Evolutionary conservation across 2,329 filamentous ascomycete genomes (phyloP).

Genomic region (Hymenoscyphus infarciens): DNA sequence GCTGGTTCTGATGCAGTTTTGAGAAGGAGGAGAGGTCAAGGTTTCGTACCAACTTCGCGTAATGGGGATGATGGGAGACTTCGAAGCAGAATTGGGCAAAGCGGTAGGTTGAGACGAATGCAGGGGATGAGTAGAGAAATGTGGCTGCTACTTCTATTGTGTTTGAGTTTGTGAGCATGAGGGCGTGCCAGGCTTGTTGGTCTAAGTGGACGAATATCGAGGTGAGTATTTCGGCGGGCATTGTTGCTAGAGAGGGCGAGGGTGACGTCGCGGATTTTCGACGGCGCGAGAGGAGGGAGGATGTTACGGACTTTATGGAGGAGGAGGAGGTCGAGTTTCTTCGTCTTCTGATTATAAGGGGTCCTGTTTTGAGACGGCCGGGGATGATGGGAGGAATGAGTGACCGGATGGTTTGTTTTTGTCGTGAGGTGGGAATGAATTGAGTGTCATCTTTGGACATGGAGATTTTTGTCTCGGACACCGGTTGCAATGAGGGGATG

Average conservation of each 20-base stretch:
- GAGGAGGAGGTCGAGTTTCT: slow-evolving; percentile 16
- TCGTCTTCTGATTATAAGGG: slow-evolving; percentile 9
- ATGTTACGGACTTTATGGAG: slow-evolving; percentile 18
- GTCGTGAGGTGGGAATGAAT: not conserved
- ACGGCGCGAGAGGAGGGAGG: slow-evolving; percentile 16
- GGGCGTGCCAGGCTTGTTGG: slow-evolving; percentile 16
- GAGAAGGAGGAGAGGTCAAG: slow-evolving; percentile 26
- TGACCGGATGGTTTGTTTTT: slow-evolving; percentile 14
- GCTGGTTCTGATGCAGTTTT: not conserved
- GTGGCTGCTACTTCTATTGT: slow-evolving; percentile 20
- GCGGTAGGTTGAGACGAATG: slow-evolving; percentile 28
- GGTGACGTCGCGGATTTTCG: slow-evolving; percentile 8
- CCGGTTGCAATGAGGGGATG: not conserved
- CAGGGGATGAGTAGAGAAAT: slow-evolving; percentile 21
- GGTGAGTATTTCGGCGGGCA: slow-evolving; percentile 24
- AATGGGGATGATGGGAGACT: slow-evolving; percentile 18
- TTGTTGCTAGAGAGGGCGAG: slow-evolving; percentile 16
- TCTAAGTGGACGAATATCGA: slow-evolving; percentile 21
- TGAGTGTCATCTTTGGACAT: slow-evolving; percentile 6
- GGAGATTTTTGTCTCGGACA: not conserved
- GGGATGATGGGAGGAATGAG: slow-evolving; percentile 14
- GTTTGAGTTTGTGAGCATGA: slow-evolving; percentile 22
- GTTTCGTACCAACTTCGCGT: slow-evolving; percentile 21
- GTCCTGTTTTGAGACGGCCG: slow-evolving; percentile 2
- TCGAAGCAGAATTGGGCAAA: slow-evolving; percentile 27